phyloP scores from a whole-genome alignment of 2,329 filamentous ascomycete species.

The Colletotrichum abscissum region DNA sequence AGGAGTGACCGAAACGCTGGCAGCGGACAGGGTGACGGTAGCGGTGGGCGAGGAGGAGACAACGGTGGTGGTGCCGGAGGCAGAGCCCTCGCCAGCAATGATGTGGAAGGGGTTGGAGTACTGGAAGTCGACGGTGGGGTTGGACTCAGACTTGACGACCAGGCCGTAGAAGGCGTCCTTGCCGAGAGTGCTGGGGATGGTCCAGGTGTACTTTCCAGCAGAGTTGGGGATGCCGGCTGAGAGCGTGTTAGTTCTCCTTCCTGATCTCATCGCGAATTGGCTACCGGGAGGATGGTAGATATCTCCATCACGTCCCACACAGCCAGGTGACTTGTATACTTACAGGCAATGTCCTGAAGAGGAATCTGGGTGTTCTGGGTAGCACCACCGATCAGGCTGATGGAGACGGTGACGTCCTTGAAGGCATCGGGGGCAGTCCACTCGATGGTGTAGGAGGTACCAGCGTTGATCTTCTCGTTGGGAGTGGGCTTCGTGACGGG shows the following conservation, averaged over 20 bases:
- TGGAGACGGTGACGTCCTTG: conserved; percentile 57
- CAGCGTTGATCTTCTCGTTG: conserved; percentile 58
- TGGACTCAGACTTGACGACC: conserved; percentile 60
- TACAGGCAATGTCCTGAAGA: conserved; percentile 61
- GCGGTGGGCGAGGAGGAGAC: conserved; percentile 41
- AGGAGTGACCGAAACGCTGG: conserved; percentile 45
- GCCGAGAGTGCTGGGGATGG: conserved; percentile 58
- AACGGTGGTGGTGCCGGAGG: conserved; percentile 39
- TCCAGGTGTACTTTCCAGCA: conserved; percentile 60
- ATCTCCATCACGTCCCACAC: not conserved
- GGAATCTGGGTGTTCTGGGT: conserved; percentile 54
- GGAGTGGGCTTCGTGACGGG: conserved; percentile 59
- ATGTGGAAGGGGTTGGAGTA: conserved; percentile 73
- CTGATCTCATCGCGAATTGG: not conserved
- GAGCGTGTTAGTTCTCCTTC: conserved; percentile 34
- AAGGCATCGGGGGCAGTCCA: conserved; percentile 58
- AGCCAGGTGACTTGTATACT: conserved; percentile 43
- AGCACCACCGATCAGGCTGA: conserved; percentile 66
- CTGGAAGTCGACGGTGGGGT: conserved; percentile 63
- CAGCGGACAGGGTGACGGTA: conserved; percentile 43
- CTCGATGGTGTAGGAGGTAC: conserved; percentile 59
- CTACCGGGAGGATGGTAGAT: not conserved
- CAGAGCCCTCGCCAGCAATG: conserved; percentile 42
- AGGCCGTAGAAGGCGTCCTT: conserved; percentile 66
- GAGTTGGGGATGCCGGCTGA: conserved; percentile 60